Evolutionary conservation across 1,284 basidiomycete genomes (phyloP).

Genomic region (Coniophora puteana): DNA sequence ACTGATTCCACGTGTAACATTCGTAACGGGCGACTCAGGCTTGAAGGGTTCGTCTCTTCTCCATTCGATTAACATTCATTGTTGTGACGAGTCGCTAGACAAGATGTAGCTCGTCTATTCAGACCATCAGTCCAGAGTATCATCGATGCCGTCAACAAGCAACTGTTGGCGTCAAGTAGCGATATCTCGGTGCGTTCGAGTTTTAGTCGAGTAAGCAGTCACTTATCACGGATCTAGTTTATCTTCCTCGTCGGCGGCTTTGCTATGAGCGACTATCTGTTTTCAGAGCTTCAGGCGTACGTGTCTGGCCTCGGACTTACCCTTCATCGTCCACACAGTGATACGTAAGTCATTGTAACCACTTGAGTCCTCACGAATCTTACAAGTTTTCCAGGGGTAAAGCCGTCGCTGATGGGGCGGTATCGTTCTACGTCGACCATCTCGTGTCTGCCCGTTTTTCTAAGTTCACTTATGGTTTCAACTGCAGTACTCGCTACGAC

Average conservation of each 20-base stretch:
- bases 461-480: conserved; percentile 31
- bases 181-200: conserved; percentile 26
- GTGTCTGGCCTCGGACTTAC: conserved; percentile 19
- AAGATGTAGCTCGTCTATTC: conserved; percentile 39
- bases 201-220: not conserved
- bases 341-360: conserved; percentile 28
- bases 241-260: conserved; percentile 38
- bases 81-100: conserved; percentile 16
- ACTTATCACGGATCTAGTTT: conserved; percentile 18
- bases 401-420: conserved; percentile 44
- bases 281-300: conserved; percentile 25
- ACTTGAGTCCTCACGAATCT: not conserved
- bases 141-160: conserved; percentile 33
- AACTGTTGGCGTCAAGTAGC: conserved; percentile 22
- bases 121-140: conserved; percentile 43
- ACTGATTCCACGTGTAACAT: conserved; percentile 40
- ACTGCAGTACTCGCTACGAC: conserved; percentile 19
- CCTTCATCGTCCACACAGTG: conserved; percentile 28
- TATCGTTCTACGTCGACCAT: conserved; percentile 43
- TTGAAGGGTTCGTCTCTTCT: conserved; percentile 32
- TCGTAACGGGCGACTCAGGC: conserved; percentile 38
- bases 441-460: conserved; percentile 36
- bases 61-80: not conserved
- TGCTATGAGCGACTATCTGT: conserved; percentile 41
- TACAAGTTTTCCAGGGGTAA: conserved; percentile 34